Evolutionary conservation across 1,284 basidiomycete genomes (phyloP), one percentile per base, ranked within the genome.

Genomic region (Puccinia horiana): DNA sequence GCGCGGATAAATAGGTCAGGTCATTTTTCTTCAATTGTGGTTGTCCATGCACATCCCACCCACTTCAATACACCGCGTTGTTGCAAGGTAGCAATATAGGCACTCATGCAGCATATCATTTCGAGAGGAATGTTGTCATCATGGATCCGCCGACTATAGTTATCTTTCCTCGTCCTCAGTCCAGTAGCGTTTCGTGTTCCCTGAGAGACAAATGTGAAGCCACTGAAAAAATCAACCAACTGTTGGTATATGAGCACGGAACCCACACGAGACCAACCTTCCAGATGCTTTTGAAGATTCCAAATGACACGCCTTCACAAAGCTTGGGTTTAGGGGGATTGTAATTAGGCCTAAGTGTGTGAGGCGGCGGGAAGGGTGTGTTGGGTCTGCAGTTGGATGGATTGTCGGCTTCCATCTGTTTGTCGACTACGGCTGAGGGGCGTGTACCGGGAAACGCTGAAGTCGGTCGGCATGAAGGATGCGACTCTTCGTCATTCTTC

Each of bases 101-200:
- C 70, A 61, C 56, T 58, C 52, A 81, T 61, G 23, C 72, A 63
- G 54, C 79, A 81, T 20, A 81, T 26, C 14, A 81, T 81, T 32
- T 81, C 79, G 9, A 81, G 58, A 16, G 79, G 70, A n/a, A 81
- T 23, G 58, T 80, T 80, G 40, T 80, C 77, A 26, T 72, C 77
- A 40, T 72, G 47, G 40, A 72, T 37, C 16, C 52, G 32, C n/a
- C 52, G 35, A 26, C 63, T 56, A 23, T 49, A 58, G 37, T 73
- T 44, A 11, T 26, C 69, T 40, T 44, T 80, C 65, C 56, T 56
- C n/a, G 6, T 73, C n/a, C 70, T 5, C 44, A 73, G 67, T 12
- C 65, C 65, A 42, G 67, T 42, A 6, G 26, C 40, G 37, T 80
- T 80, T 18, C 37, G 29, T n/a, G 49, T 54, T 58, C 67, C 77